Evolutionary conservation across 441 rosid species (phyloP), one percentile per base, ranked within the genome.

Genomic region (Adansonia grandidieri): DNA sequence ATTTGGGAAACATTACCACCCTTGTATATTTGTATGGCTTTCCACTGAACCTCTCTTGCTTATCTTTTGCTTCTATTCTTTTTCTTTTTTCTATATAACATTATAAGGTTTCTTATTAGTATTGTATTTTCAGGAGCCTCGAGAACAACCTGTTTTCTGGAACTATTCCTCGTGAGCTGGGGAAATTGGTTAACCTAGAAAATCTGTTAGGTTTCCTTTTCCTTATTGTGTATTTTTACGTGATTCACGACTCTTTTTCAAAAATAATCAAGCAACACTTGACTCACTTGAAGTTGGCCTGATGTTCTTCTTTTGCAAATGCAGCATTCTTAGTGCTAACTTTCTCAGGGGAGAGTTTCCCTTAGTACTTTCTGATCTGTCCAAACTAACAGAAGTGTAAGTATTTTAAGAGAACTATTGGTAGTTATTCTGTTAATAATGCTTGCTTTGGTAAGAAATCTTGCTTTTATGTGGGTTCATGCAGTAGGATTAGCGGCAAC

Each of bases 111-210:
- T 32, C 40, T 57, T 13, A 47, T 17, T 50, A 9, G n/a, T 68
- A 45, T 69, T 63, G 6, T 75, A 44, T 71, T 6, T 79, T 66
- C 82, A 88, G 90, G 78, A 66, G 67, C 83, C 71, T 88, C 7
- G 88, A 88, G 76, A 84, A 75, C 63, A 88, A 88, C 82, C 64
- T 77, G 74, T 88, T 88, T 82, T 81, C 84, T 9, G 89, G 91
- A 71, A 74, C 72, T n/a, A 37, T 88, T 80, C 91, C 91, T 44
- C 75, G 82, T 72, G 78, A 84, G 76, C 82, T 88, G 2, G 88
- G 87, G 71, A 86, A 77, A 42, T 66, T 86, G 84, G 68, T 64
- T 67, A 83, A 83, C 78, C 54, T 88, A 77, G 84, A 80, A 66
- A 67, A 44, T 61, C 78, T 88, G 89, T 88, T 51, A 84, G 86